Conservation (phyloP, 169 alveolate species). For the Plasmodium yoelii region DNA sequence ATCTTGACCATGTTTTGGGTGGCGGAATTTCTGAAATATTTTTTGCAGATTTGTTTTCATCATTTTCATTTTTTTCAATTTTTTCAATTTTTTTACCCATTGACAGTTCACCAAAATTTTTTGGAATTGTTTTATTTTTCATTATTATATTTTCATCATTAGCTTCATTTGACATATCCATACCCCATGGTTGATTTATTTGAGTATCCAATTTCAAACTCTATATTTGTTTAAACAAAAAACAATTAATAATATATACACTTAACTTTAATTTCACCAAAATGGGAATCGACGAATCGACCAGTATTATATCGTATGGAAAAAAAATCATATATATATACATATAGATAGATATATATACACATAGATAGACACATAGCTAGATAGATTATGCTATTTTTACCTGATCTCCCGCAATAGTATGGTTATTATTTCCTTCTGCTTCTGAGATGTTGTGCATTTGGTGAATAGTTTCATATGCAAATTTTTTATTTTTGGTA, state of each 20-base stretch:
- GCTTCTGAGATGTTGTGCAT: constrained; percentile 23
- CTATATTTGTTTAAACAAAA: no score
- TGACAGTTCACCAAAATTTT: constrained; percentile 26
- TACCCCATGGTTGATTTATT: no score
- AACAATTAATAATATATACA: no score
- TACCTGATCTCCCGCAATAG: constrained; percentile 13
- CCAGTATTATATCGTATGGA: no score
- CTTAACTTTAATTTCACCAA: no score
- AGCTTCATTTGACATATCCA: background rate
- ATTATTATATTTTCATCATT: background rate
- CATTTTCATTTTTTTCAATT: constrained; percentile 39
- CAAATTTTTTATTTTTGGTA: constrained; percentile 8
- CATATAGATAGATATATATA: no score
- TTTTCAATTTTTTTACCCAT: constrained; percentile 66
- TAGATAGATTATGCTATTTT: background rate
- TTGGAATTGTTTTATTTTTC: constrained; percentile 11
- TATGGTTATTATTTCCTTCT: background rate
- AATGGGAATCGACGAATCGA: no score
- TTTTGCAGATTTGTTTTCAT: constrained; percentile 31
- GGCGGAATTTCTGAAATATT: constrained; percentile 27
- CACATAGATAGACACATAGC: no score
- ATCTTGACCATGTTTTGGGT: constrained; percentile 83
- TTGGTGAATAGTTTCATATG: constrained; percentile 35
- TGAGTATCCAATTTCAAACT: no score
- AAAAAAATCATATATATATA: no score